A percentile compares a stretch with the other conserved stretches of the same genome.
These are phyloP conservation scores for Triadica sebifera DNA, from an alignment of 345 rosid species.

Conservation along the genomic window DNA sequence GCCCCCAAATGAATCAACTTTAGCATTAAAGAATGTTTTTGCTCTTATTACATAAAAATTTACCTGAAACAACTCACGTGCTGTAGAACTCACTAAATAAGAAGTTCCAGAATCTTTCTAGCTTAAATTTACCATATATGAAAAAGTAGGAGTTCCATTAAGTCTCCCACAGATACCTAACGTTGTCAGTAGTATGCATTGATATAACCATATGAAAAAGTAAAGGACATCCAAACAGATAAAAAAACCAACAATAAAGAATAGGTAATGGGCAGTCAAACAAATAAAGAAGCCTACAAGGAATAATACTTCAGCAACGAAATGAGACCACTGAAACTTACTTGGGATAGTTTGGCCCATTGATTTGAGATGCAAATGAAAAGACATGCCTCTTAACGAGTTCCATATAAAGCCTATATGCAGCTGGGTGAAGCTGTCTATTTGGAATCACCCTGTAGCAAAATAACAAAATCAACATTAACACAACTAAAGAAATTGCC, in stretches of 20 bases:
- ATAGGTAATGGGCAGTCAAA: not conserved
- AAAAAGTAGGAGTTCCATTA: no score
- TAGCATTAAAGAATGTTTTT: not conserved
- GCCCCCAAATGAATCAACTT: no score
- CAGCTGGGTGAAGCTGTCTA: constrained; percentile 64
- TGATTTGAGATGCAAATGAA: constrained; percentile 49
- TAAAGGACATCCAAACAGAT: no score
- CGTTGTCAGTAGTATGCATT: no score
- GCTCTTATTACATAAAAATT: not conserved
- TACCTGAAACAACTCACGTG: not conserved
- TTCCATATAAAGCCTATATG: constrained; percentile 86
- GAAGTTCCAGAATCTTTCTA: not conserved
- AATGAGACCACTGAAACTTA: constrained; percentile 29
- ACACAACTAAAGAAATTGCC: not conserved
- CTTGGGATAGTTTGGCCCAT: constrained; percentile 49
- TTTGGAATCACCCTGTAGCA: constrained; percentile 68
- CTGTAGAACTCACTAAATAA: not conserved
- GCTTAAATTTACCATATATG: no score
- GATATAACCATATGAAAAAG: no score
- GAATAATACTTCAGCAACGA: no score
- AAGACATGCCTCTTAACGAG: constrained; percentile 78
- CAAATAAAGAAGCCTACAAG: not conserved
- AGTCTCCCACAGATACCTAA: no score
- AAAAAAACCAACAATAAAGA: no score
- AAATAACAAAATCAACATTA: not conserved